A percentile compares a stretch with the other conserved stretches of the same genome.
Conservation (phyloP, 768 basidiomycete species). For the Ephemerocybe angulata region DNA sequence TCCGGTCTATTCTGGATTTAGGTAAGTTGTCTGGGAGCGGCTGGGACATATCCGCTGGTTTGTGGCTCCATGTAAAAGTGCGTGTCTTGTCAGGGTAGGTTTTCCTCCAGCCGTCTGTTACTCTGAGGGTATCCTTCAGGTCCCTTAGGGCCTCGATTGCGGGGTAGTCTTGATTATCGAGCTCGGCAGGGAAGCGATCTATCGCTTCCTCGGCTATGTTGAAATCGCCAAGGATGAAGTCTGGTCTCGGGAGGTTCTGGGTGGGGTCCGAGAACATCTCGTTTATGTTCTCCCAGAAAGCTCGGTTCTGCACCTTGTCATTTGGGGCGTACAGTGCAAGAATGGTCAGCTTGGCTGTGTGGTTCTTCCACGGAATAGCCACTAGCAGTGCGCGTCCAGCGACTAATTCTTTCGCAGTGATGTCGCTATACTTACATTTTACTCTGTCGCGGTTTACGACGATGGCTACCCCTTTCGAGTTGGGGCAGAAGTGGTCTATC, state of each 20-base stretch:
- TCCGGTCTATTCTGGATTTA: neutral
- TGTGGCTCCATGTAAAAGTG: neutral
- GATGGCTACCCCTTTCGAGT: neutral
- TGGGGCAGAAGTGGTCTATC: constrained; percentile 7
- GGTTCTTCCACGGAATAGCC: neutral
- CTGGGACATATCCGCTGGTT: neutral
- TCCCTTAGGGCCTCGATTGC: neutral
- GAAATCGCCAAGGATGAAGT: neutral
- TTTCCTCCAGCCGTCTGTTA: neutral
- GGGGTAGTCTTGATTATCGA: neutral
- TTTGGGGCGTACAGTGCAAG: neutral
- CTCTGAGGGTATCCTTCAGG: neutral
- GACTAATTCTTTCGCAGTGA: neutral
- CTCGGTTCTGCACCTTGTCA: neutral
- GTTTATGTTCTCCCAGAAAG: neutral
- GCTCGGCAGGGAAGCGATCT: neutral
- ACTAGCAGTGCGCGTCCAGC: neutral
- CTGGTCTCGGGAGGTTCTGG: neutral
- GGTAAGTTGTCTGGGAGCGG: too few relatives aligned
- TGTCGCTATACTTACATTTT: neutral
- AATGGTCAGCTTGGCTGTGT: neutral
- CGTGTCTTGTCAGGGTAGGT: neutral
- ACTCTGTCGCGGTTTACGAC: neutral
- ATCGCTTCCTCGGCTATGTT: neutral
- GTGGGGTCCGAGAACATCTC: neutral